Conservation (phyloP, 306 rosid genomes). For the Vigna mungo region DNA sequence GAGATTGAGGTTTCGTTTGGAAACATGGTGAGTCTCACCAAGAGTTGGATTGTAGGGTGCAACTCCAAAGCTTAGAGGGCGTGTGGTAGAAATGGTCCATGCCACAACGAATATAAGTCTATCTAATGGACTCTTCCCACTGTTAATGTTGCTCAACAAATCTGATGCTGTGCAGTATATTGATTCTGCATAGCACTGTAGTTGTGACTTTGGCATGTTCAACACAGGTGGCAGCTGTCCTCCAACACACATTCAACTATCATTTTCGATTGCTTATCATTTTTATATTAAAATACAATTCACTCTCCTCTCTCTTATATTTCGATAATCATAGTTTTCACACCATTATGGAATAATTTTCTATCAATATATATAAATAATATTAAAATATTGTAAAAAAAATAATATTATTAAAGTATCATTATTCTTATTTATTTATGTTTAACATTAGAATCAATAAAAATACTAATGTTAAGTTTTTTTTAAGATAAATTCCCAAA, state of each 20-base stretch:
- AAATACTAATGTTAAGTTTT: too few relatives aligned
- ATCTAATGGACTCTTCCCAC: slow-evolving; percentile 53
- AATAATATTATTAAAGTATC: too few relatives aligned
- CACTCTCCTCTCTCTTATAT: too few relatives aligned
- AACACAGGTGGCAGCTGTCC: slow-evolving; percentile 68
- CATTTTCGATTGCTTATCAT: too few relatives aligned
- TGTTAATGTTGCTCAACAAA: slow-evolving; percentile 62
- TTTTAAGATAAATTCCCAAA: too few relatives aligned
- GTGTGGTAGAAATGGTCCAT: slow-evolving; percentile 70
- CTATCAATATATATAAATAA: too few relatives aligned
- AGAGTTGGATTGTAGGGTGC: slow-evolving; percentile 79
- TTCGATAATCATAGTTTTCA: too few relatives aligned
- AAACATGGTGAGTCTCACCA: slow-evolving; percentile 86
- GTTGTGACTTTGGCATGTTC: slow-evolving; percentile 87
- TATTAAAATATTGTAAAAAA: too few relatives aligned
- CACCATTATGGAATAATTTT: too few relatives aligned
- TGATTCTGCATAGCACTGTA: slow-evolving; percentile 70
- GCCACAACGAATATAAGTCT: slow-evolving; percentile 63
- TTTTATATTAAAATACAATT: too few relatives aligned
- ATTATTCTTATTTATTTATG: too few relatives aligned
- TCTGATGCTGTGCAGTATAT: slow-evolving; percentile 58
- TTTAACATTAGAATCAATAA: too few relatives aligned
- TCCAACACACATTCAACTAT: not conserved
- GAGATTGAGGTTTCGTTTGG: slow-evolving; percentile 61
- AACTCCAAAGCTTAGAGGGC: slow-evolving; percentile 65